These are phyloP conservation scores for Emmonsia crescens DNA, from an alignment of 2,329 filamentous ascomycete species.

Conservation along the genomic window DNA sequence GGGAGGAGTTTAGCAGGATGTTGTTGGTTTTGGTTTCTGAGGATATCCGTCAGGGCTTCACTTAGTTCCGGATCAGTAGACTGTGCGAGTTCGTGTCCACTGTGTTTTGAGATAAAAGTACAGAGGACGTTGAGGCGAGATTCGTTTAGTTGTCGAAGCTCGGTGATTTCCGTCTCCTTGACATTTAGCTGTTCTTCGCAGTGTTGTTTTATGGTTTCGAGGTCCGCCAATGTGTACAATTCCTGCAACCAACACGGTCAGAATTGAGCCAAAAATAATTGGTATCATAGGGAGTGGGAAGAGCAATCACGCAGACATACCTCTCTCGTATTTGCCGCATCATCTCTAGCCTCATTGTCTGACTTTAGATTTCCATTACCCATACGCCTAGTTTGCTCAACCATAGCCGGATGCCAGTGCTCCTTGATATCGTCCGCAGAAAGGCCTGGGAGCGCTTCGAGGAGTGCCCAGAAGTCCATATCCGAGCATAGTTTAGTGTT, in stretches of 20 bases:
- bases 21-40: not conserved
- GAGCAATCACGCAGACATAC: too few relatives aligned
- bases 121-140: conserved; percentile 6
- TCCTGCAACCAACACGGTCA: not conserved
- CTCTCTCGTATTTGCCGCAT: not conserved
- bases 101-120: conserved; percentile 8
- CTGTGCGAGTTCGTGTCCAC: not conserved
- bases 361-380: not conserved
- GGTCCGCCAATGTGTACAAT: not conserved
- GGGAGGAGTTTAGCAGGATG: not conserved
- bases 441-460: conserved; percentile 9
- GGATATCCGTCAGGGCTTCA: not conserved
- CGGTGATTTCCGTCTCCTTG: conserved; percentile 10
- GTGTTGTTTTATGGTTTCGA: conserved; percentile 6
- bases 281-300: not conserved
- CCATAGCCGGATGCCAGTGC: conserved; percentile 10
- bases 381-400: not conserved
- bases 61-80: not conserved
- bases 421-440: conserved; percentile 9
- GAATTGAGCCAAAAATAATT: not conserved
- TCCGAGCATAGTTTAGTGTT: conserved; percentile 4
- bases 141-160: conserved; percentile 9
- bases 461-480: conserved; percentile 11
- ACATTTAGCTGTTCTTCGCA: conserved; percentile 7
- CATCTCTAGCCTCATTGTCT: not conserved